Conservation (phyloP, 305 asterid genomes). For the Rubia balearica region DNA sequence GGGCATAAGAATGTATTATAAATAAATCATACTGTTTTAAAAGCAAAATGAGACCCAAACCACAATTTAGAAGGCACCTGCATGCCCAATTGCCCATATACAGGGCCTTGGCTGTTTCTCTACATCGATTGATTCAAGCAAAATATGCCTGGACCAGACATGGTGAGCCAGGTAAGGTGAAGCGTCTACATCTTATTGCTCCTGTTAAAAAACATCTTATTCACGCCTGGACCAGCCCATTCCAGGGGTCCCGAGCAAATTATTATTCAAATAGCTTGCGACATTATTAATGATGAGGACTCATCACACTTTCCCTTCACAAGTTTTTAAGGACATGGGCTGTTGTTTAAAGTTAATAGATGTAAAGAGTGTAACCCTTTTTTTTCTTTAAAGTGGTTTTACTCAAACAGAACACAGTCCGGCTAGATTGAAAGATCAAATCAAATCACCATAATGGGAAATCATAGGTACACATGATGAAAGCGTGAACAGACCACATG, state of each 20-base stretch:
- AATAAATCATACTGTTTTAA: not conserved
- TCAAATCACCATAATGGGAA: not conserved
- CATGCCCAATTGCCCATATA: not conserved
- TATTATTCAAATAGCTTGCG: not conserved
- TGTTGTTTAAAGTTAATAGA: not conserved
- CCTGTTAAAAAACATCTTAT: slow-evolving; percentile 6
- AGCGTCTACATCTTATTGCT: slow-evolving; percentile 1
- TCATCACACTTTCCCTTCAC: too few species aligned
- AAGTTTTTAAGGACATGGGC: not conserved
- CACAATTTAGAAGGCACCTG: not conserved
- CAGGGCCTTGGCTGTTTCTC: not conserved
- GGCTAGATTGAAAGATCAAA: not conserved
- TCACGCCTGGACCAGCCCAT: slow-evolving; percentile 9
- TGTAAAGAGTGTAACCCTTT: not conserved
- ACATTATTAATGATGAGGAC: not conserved
- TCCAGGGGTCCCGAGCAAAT: not conserved
- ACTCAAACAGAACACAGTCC: not conserved
- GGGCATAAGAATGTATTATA: too few species aligned
- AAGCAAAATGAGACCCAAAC: not conserved
- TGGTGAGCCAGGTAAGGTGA: slow-evolving; percentile 6
- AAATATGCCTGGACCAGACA: not conserved
- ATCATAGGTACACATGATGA: not conserved
- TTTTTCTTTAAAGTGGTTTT: not conserved
- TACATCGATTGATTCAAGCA: not conserved
- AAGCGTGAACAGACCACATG: not conserved